These are phyloP conservation scores for Amesomyces nigricolor DNA, from an alignment of 2,329 filamentous ascomycete genomes.

Conservation along the genomic window DNA sequence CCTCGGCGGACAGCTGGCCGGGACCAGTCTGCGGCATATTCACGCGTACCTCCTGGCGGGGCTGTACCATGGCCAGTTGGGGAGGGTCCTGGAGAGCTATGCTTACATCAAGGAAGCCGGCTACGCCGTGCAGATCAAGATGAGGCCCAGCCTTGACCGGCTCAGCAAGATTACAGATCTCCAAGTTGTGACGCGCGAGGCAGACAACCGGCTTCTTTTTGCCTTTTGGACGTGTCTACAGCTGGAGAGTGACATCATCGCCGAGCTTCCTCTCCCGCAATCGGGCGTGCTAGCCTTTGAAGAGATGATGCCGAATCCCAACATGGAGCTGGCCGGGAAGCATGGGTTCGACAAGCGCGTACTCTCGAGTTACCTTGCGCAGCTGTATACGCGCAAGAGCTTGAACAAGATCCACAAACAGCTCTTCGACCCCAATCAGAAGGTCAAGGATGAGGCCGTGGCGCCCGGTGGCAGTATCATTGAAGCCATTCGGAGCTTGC, in stretches of 20 bases:
- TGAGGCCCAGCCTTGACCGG: conserved; percentile 58
- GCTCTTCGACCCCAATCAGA: conserved; percentile 45
- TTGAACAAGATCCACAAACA: conserved; percentile 57
- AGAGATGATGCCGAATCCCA: conserved; percentile 62
- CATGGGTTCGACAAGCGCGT: conserved; percentile 44
- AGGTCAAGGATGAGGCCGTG: conserved; percentile 15
- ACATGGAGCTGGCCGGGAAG: conserved; percentile 41
- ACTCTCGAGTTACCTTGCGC: conserved; percentile 55
- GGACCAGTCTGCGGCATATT: conserved; percentile 74
- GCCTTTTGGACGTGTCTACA: conserved; percentile 94
- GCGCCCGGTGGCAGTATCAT: conserved; percentile 37
- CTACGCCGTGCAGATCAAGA: conserved; percentile 60
- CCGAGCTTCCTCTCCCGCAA: conserved; percentile 65
- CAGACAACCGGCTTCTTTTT: conserved; percentile 63
- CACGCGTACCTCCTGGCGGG: conserved; percentile 81
- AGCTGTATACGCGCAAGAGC: conserved; percentile 59
- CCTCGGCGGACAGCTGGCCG: conserved; percentile 71
- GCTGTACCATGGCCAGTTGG: conserved; percentile 83
- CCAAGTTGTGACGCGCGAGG: conserved; percentile 34
- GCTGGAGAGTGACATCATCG: conserved; percentile 88
- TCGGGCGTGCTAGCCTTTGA: conserved; percentile 58
- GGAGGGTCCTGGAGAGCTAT: conserved; percentile 79
- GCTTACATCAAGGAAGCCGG: conserved; percentile 54
- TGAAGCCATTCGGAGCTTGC: conserved; percentile 33
- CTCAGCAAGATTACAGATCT: conserved; percentile 37